Base-by-base conservation (phyloP, 164 flowering plant genomes). In the Vitis rupestris region DNA sequence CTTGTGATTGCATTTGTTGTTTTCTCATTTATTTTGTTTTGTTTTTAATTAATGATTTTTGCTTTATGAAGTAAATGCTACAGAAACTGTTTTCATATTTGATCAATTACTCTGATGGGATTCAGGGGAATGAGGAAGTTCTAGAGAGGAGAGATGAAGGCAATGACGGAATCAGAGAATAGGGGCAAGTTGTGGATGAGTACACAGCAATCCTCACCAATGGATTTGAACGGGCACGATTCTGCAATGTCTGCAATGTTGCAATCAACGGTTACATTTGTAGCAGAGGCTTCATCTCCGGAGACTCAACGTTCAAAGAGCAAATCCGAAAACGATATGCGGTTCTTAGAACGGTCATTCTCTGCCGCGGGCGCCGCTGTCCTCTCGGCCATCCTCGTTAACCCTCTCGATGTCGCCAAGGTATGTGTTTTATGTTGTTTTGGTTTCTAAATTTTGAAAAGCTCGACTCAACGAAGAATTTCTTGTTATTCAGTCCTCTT, bases 351-450 rank as follows among this genome's bases (percentile, higher is more conserved):
- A 65, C 70, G 87, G 16, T 78, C 86, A 29, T 72, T 86, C 61
- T 85, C 90, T 0, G 93, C 90, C 2, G 87, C 93, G 15, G 93
- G 93, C 16, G 89, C 93, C 12, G 89, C 93, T n/a, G 63, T 88
- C 65, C 80, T 87, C 44, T 88, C 90, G 0, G 93, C 90, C 0
- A 65, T 88, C 10, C 71, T 87, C 49, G 87, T 88, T 13, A 88
- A 88, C 51, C 93, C 93, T 29, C 88, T 88, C 29, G 93, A 88
- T 66, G 88, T 88, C 47, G 89, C 62, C 51, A 88, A 88, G 90
- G 92, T 88, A 65, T 16, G 7, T 12, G 9, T 62, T 61, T 29
- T 11, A 2, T 31, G 6, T 53, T 23, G 11, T 19, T 53, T 44
- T 14, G 29, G 29, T 59, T 44, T 67, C 55, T 59, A 27, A 4